phyloP scores from a whole-genome alignment of 371 early-diverging fungal genomes.

The Synchytrium microbalum region DNA sequence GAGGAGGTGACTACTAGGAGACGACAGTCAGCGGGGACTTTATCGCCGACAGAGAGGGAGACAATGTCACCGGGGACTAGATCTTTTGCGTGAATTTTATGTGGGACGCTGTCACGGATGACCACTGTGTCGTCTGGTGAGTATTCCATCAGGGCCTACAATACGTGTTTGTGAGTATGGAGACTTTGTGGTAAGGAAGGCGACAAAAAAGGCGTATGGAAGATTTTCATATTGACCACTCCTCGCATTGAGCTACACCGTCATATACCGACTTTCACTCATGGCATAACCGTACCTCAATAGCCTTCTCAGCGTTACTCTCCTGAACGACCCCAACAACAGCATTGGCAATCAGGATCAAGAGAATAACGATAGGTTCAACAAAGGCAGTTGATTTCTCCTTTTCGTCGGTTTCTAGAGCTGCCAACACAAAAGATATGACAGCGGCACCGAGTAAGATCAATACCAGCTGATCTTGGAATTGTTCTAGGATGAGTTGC shows the following conservation, averaged over 20 bases:
- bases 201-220: not conserved
- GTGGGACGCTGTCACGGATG: constrained; percentile 61
- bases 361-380: constrained; percentile 91
- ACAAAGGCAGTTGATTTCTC: constrained; percentile 76
- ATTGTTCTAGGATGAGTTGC: constrained; percentile 89
- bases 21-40: constrained; percentile 93
- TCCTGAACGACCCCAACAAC: constrained; percentile 96
- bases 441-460: constrained; percentile 87
- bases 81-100: constrained; percentile 65
- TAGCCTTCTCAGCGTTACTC: constrained; percentile 91
- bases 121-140: constrained; percentile 93
- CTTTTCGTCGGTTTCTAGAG: constrained; percentile 67
- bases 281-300: constrained; percentile 52
- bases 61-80: constrained; percentile 97
- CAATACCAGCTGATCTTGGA: constrained; percentile 93
- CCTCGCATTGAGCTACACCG: not conserved
- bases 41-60: constrained; percentile 83
- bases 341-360: constrained; percentile 95
- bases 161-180: no score
- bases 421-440: constrained; percentile 86
- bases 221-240: not conserved
- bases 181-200: constrained; percentile 3
- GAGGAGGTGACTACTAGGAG: constrained; percentile 67
- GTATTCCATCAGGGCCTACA: constrained; percentile 80
- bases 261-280: not conserved